Evolutionary conservation across 2,329 filamentous ascomycete genomes (phyloP), one percentile per base, ranked within the genome.

Genomic region (Dactylonectria estremocensis): DNA sequence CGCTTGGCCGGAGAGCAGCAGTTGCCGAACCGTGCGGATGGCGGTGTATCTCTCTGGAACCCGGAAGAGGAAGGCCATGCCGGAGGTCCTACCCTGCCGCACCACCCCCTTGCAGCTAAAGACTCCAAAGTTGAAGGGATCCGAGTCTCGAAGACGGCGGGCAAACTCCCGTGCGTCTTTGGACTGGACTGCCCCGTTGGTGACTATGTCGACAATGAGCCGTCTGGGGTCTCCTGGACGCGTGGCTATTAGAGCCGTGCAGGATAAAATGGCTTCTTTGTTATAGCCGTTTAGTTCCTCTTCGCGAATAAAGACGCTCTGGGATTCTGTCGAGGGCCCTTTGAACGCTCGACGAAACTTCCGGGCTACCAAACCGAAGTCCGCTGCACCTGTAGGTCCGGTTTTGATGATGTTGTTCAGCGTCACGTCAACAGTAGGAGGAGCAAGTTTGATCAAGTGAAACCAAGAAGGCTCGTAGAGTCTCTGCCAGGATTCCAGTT

Each of bases 401-500:
- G 49, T 33, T 31, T 52, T 52, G 59, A 20, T 45, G 35, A 13
- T 13, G 11, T 20, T 48, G 18, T 16, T 31, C 33, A 52, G 52
- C 10, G 28, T 50, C 14, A n/a, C 45, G 35, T 58, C 48, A 20
- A 64, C 35, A 24, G 45, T 46, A 7, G n/a, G n/a, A n/a, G n/a
- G n/a, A n/a, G n/a, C n/a, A n/a, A n/a, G n/a, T n/a, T n/a, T n/a
- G n/a, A n/a, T n/a, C n/a, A n/a, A n/a, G n/a, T n/a, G n/a, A n/a
- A n/a, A n/a, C n/a, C n/a, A n/a, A n/a, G n/a, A 62, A 5, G 62
- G 66, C n/a, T 68, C 63, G 4, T 50, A 68, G 16, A 43, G 59
- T 24, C 54, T 56, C 37, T 62, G 46, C 63, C 66, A 68, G 13
- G 46, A 62, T 35, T 63, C 58, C 6, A 68, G 40, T 16, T 52